Base-by-base conservation (phyloP, 1,284 basidiomycete species). In the Heterobasidion occidentale region DNA sequence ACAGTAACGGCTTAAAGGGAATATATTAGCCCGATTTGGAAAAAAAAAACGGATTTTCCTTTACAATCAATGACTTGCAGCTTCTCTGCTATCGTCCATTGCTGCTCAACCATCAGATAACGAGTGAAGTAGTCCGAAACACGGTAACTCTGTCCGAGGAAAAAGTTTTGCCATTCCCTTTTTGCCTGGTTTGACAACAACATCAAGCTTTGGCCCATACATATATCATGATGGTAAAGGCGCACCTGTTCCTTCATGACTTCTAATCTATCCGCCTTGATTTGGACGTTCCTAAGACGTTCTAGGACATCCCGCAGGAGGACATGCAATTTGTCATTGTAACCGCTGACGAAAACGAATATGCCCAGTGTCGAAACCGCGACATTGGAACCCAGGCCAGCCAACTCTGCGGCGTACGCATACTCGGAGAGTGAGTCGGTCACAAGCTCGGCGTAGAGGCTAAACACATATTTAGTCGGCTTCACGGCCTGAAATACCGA, bases 361-460 rank as follows among this genome's bases (percentile, higher is more conserved):
- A 98, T 70, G 2, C 90, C 89, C 35, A 87, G 84, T 7, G 78
- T 77, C 60, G 86, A 80, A 35, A 80, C 77, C 38, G 81, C 75
- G 62, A 97, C 79, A 63, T 75, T 79, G 73, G 97, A 99, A 12
- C 77, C 76, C 51, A 99, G 77, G 14, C 94, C 94, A 35, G 95
- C 97, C 17, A 99, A 79, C 54, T 92, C 88, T 8, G 97, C 97
- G 65, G 95, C 90, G 69, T 99, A 99, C 1, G 92, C 80, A 66
- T 90, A 94, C 71, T 99, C 96, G 9, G 86, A 88, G 54, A 98
- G 80, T 0, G 89, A 82, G 67, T 99, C 97, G 45, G 84, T 86
- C 63, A 98, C 88, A 35, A 99, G 78, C 64, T 95, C 90, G 50
- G 86, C 78, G 67, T 88, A 91, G n/a, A 99, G 75, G 54, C 92